Conservation (phyloP, 148 eudicot genomes). For the Rhododendron mucronatum region DNA sequence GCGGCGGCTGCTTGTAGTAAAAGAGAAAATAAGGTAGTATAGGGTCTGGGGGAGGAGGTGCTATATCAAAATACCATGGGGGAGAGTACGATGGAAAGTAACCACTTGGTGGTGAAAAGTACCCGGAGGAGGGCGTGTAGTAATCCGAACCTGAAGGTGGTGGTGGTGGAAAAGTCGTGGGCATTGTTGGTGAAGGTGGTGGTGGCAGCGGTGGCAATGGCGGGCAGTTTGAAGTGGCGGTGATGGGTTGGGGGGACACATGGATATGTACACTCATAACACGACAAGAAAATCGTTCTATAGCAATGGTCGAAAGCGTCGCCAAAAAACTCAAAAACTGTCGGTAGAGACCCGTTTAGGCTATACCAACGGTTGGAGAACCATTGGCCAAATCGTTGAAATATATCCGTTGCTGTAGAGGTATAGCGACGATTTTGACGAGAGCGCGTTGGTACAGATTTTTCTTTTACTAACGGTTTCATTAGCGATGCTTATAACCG, state of each 20-base stretch:
- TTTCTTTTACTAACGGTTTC: too few species aligned
- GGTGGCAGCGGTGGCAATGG: neutral
- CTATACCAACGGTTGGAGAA: too few species aligned
- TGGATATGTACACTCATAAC: neutral
- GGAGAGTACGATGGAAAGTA: slow-evolving; percentile 12
- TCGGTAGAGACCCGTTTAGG: too few species aligned
- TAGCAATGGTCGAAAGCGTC: too few species aligned
- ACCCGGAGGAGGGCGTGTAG: neutral
- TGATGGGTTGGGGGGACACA: slow-evolving; percentile 5
- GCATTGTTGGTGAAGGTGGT: slow-evolving; percentile 2
- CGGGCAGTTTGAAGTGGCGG: neutral
- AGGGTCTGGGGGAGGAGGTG: slow-evolving; percentile 20
- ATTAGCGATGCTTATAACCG: too few species aligned
- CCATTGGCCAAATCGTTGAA: too few species aligned
- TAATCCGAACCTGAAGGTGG: neutral
- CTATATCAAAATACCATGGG: slow-evolving; percentile 5
- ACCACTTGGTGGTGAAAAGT: slow-evolving; percentile 12
- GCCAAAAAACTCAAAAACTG: too few species aligned
- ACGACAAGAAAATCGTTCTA: too few species aligned
- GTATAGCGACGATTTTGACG: too few species aligned
- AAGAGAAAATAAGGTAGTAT: slow-evolving; percentile 19
- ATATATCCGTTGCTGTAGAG: too few species aligned
- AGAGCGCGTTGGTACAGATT: too few species aligned
- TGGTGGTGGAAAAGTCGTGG: slow-evolving; percentile 2
- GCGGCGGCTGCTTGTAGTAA: slow-evolving; percentile 10